Evolutionary conservation across 176 grass and related monocot species (phyloP), one percentile per base, ranked within the genome.

Genomic region (Phoenix roebelenii): DNA sequence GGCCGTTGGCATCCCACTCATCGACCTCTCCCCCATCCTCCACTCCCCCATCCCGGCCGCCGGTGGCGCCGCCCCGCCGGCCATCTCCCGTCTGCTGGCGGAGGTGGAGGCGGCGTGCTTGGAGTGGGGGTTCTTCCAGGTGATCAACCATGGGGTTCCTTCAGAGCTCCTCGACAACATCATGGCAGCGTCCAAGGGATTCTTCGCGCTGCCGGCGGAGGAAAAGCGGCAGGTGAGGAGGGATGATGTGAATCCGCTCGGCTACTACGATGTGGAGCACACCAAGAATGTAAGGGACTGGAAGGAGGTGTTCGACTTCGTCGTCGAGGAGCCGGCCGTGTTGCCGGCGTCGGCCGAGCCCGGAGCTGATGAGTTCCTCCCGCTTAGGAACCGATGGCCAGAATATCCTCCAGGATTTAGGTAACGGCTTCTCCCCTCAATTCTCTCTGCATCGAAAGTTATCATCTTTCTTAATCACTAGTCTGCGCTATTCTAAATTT

Each of bases 251-350:
- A 50, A 72, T 64, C 85, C 83, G 25, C 50, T 90, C 5, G 91
- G 83, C 20, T 96, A 87, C 79, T 96, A 96, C 48, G 83, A 82
- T 50, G 57, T 77, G 1, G 91, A 96, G 74, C 83, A 85, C 76
- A 96, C 91, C 23, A 90, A 90, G 77, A 96, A 96, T 76, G 86
- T 96, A 3, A 66, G 91, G 77, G 91, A 96, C 67, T 96, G 91
- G 91, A 96, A 96, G 80, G 91, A 96, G 80, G 91, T 90, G 49
- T 85, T 82, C 67, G 91, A 96, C 53, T 26, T 96, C 30, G 54
- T 85, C 15, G 75, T 84, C 0, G 52, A 51, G 7, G 57, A 87
- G 35, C 35, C 35, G 35, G 0, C 0, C 9, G 35, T 44, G 35
- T 14, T 44, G 9, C 71, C 39, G 5, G 30, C 58, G 67, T 30